phyloP scores from a whole-genome alignment of 2,329 filamentous ascomycete genomes.

The Stachybotrys elegans region DNA sequence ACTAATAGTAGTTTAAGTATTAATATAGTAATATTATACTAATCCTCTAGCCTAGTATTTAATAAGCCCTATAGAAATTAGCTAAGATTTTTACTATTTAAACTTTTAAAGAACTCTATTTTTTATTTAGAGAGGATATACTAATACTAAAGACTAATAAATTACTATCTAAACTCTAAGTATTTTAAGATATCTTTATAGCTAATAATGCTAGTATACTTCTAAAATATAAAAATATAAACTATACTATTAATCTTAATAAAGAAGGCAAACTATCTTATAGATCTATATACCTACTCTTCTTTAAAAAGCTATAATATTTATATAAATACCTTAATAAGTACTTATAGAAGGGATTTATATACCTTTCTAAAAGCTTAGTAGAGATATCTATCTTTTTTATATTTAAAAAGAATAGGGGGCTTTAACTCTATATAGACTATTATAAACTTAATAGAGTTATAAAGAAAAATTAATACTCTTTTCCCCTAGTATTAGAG shows the following conservation, averaged over 20 bases:
- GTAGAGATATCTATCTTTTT: conserved; percentile 4
- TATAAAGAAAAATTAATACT: conserved; percentile 8
- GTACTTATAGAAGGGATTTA: conserved; percentile 4
- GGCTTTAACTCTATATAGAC: conserved; percentile 9
- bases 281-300: conserved; percentile 6
- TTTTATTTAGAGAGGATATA: background rate
- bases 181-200: conserved; percentile 1
- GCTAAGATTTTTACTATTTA: background rate
- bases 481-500: conserved; percentile 8
- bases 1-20: background rate
- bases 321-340: conserved; percentile 9
- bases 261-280: conserved; percentile 2
- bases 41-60: background rate
- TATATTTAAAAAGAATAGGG: conserved; percentile 9
- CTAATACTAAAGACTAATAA: background rate
- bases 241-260: conserved; percentile 6
- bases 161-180: background rate
- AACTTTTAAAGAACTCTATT: background rate
- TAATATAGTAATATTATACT: background rate
- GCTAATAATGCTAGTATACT: conserved; percentile 1
- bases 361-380: conserved; percentile 5
- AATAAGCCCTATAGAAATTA: background rate
- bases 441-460: conserved; percentile 10
- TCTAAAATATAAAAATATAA: background rate
- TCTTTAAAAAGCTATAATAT: conserved; percentile 4